Conservation (phyloP, 106 monocot genomes). For the Apostasia ramifera region DNA sequence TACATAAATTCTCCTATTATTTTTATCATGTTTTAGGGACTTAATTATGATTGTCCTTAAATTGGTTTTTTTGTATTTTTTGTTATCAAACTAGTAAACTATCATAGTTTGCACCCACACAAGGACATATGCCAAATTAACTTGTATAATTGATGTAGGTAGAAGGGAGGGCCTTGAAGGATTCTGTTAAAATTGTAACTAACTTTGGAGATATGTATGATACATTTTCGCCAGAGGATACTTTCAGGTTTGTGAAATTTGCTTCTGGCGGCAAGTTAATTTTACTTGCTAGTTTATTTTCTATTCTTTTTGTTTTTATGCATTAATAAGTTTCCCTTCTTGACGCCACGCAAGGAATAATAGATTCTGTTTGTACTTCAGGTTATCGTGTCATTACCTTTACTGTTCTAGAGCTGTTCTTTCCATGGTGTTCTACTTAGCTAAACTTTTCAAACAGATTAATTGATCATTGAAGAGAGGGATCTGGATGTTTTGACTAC, state of each 20-base stretch:
- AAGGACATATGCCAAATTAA: not conserved
- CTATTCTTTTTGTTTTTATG: not conserved
- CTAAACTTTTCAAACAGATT: no score
- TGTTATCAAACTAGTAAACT: not conserved
- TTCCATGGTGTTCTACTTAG: no score
- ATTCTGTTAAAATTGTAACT: slow-evolving; percentile 76
- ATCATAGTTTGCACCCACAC: no score
- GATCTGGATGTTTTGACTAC: no score
- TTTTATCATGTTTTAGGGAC: no score
- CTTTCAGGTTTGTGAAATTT: slow-evolving; percentile 56
- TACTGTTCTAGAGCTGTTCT: no score
- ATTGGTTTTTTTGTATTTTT: not conserved
- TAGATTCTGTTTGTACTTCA: no score
- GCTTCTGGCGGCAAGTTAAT: not conserved
- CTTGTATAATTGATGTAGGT: slow-evolving; percentile 33
- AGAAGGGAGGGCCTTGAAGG: slow-evolving; percentile 84
- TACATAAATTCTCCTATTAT: no score
- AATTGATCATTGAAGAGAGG: no score
- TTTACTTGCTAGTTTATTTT: not conserved
- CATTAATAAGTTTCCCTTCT: not conserved
- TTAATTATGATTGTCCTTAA: no score
- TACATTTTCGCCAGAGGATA: slow-evolving; percentile 54
- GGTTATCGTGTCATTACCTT: no score
- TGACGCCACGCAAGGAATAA: no score
- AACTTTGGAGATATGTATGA: slow-evolving; percentile 77